phyloP scores from a whole-genome alignment of 306 rosid genomes.

The Vigna unguiculata region DNA sequence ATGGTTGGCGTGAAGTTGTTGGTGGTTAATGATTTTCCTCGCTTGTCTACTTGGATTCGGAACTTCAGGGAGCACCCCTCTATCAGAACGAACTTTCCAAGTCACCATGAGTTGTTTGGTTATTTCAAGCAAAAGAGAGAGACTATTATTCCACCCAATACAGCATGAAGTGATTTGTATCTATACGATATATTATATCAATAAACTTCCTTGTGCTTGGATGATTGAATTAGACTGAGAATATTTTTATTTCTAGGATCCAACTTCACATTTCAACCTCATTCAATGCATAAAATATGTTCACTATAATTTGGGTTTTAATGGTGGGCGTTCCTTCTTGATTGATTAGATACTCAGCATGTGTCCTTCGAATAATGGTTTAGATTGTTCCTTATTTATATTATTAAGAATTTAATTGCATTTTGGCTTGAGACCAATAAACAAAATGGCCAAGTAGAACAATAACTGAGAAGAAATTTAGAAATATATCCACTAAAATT shows the following conservation, averaged over 20 bases:
- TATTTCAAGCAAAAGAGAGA: conserved; percentile 29
- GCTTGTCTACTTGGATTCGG: conserved; percentile 17
- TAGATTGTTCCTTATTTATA: neutral
- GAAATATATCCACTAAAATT: neutral
- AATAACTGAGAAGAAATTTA: conserved; percentile 5
- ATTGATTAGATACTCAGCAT: neutral
- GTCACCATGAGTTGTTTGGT: neutral
- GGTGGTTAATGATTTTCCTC: conserved; percentile 2
- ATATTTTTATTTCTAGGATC: neutral
- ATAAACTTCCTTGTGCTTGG: neutral
- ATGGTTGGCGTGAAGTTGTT: conserved; percentile 21
- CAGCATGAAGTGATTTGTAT: neutral
- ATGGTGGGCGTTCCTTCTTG: neutral
- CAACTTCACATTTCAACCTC: neutral
- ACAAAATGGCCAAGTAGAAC: conserved; percentile 9
- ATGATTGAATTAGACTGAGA: neutral
- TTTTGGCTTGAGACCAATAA: neutral
- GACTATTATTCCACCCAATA: neutral
- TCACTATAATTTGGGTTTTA: neutral
- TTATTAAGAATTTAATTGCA: neutral
- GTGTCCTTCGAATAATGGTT: neutral
- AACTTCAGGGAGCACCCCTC: conserved; percentile 25
- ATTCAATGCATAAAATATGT: neutral
- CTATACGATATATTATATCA: neutral
- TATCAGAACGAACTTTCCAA: neutral